These are phyloP conservation scores for Macadamia integrifolia DNA, from an alignment of 164 flowering plant genomes.

Conservation along the genomic window DNA sequence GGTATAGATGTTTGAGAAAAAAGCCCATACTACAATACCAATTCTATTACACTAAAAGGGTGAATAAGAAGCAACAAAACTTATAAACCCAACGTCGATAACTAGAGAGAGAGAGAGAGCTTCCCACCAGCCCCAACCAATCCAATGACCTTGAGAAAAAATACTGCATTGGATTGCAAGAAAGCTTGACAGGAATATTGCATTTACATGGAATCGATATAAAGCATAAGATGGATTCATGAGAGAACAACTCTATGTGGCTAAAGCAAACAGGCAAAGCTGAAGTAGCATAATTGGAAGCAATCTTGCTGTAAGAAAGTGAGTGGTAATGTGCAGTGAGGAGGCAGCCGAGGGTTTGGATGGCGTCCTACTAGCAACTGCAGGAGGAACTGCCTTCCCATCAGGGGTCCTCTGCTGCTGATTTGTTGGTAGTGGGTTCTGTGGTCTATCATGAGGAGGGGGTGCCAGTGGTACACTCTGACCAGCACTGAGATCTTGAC, in stretches of 20 bases:
- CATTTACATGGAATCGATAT: slow-evolving; percentile 17
- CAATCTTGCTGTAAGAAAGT: slow-evolving; percentile 15
- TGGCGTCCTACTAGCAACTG: slow-evolving; percentile 71
- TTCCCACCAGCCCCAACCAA: slow-evolving; percentile 9
- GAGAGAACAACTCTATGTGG: not conserved
- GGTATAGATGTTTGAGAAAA: too few species aligned
- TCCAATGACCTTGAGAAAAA: slow-evolving; percentile 18
- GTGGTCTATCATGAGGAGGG: slow-evolving; percentile 32
- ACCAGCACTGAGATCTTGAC: slow-evolving; percentile 38
- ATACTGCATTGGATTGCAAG: slow-evolving; percentile 19
- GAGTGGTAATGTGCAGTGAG: slow-evolving; percentile 6
- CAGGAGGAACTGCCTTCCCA: slow-evolving; percentile 65
- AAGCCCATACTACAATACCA: not conserved
- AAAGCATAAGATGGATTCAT: not conserved
- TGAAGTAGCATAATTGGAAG: slow-evolving; percentile 18
- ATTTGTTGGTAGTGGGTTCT: slow-evolving; percentile 69
- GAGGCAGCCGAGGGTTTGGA: slow-evolving; percentile 41
- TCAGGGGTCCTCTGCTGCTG: slow-evolving; percentile 59
- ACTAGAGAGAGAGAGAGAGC: not conserved
- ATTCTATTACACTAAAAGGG: not conserved
- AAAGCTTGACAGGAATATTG: slow-evolving; percentile 11
- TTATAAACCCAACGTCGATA: not conserved
- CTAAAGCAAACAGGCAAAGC: slow-evolving; percentile 11
- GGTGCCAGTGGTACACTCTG: slow-evolving; percentile 30
- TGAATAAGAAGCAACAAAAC: not conserved